Evolutionary conservation across 2,329 filamentous ascomycete species (phyloP).

Genomic region (Penicillium sp.): DNA sequence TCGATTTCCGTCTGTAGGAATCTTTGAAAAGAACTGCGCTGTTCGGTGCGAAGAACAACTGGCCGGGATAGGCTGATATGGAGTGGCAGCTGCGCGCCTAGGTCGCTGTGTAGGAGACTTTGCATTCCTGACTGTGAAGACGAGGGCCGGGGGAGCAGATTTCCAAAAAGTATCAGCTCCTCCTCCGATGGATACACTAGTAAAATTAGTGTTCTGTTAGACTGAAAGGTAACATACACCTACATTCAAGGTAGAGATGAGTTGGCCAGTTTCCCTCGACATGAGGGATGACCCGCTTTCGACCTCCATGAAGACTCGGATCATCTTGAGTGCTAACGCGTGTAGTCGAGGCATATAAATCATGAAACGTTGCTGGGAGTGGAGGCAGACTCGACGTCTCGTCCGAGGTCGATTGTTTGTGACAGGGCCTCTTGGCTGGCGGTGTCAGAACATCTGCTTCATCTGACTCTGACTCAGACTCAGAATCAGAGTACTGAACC

Average conservation of each 20-base stretch:
- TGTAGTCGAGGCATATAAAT: constrained; percentile 82
- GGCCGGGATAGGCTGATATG: constrained; percentile 90
- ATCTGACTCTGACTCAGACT: constrained; percentile 43
- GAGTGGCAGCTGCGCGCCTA: constrained; percentile 75
- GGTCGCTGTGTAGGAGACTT: constrained; percentile 72
- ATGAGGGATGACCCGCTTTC: constrained; percentile 79
- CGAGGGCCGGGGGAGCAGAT: constrained; percentile 22
- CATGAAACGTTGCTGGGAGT: constrained; percentile 77
- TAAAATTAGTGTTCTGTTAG: constrained; percentile 13
- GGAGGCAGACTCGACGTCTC: constrained; percentile 58
- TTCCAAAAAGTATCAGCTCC: constrained; percentile 34
- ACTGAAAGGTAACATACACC: constrained; percentile 33
- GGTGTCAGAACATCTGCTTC: constrained; percentile 7
- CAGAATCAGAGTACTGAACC: constrained; percentile 62
- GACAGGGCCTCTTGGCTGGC: constrained; percentile 27
- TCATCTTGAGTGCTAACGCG: constrained; percentile 78
- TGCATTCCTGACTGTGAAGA: constrained; percentile 48
- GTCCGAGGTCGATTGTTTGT: constrained; percentile 19
- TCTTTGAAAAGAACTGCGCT: constrained; percentile 68
- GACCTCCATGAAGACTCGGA: constrained; percentile 79
- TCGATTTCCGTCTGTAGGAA: constrained; percentile 51
- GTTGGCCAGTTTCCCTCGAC: constrained; percentile 88
- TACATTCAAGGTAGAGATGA: constrained; percentile 92
- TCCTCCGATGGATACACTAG: constrained; percentile 43
- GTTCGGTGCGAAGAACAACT: constrained; percentile 69